phyloP scores from a whole-genome alignment of 352 stramenopile species.

The Phytophthora brassicae region DNA sequence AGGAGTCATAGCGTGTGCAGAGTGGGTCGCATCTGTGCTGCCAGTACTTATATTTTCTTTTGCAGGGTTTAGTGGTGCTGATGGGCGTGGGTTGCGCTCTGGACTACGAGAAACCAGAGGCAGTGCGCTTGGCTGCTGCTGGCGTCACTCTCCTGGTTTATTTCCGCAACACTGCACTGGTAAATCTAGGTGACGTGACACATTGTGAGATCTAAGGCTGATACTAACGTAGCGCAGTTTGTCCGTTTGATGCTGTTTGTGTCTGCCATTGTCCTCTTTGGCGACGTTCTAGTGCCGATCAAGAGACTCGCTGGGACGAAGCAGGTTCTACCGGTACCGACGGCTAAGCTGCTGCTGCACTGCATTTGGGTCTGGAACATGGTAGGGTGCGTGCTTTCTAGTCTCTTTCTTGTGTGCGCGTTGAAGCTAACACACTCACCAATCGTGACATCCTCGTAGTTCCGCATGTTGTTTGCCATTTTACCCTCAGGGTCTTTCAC shows the following conservation, averaged over 20 bases:
- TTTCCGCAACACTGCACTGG: conserved; percentile 63
- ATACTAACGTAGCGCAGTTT: conserved; percentile 40
- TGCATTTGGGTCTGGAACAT: conserved; percentile 48
- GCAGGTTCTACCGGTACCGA: conserved; percentile 10
- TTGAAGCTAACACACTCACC: background rate
- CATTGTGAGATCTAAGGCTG: background rate
- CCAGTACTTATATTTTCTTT: conserved; percentile 7
- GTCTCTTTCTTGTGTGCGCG: background rate
- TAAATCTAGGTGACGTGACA: conserved; percentile 5
- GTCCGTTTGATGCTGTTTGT: conserved; percentile 60
- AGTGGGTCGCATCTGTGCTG: background rate
- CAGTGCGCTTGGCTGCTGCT: conserved; percentile 42
- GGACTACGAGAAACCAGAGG: conserved; percentile 58
- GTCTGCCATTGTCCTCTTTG: conserved; percentile 52
- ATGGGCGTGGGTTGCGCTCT: conserved; percentile 36
- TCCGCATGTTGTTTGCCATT: conserved; percentile 36
- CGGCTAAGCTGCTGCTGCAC: conserved; percentile 35
- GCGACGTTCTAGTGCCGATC: conserved; percentile 53
- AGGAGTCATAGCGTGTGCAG: too few species aligned
- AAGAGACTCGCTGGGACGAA: conserved; percentile 17
- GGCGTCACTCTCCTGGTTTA: conserved; percentile 44
- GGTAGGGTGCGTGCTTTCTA: conserved; percentile 21
- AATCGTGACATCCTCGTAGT: conserved; percentile 8
- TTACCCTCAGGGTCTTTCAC: conserved; percentile 37
- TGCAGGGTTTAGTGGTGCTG: conserved; percentile 38